Evolutionary conservation across 192 early-diverging fungal genomes (phyloP), one percentile per base, ranked within the genome.

Genomic region (Phlyctochytrium planicorne): DNA sequence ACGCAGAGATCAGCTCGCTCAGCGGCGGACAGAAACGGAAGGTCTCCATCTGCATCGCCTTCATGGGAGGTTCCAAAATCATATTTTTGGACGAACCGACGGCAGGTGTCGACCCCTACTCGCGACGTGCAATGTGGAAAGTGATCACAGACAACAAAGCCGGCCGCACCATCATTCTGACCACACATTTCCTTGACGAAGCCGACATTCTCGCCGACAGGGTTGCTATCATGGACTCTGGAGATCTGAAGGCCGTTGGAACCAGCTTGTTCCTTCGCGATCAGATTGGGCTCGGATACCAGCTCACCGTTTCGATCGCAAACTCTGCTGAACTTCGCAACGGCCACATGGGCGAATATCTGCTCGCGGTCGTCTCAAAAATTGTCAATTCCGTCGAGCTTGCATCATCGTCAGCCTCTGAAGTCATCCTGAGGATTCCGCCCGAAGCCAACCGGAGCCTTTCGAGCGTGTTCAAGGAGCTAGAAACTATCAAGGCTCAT

Each of bases 161-260:
- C 0, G 72, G 78, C 20, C 64, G 83, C 0, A 72, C 79, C 10
- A 77, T 88, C 30, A 55, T 90, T 14, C 53, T 90, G 47, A 89
- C 88, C 0, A 89, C 86, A 0, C 88, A 89, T 63, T 75, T 70
- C 32, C 75, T 89, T 82, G 88, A 89, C 34, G 88, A 89, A 60
- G 88, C 88, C 29, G 88, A 89, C 34, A 71, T 71, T 10, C 66
- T 83, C 10, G 56, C 63, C 25, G 81, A 83, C 66, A 69, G 77
- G 1, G 76, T 87, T 29, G 78, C 76, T 3, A 82, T 89, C 61
- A 53, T 89, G 34, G 63, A 57, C 0, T 52, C 66, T 2, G 88
- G 88, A 25, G 27, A 78, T 34, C 59, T 90, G 0, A 71, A 80
- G 53, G 79, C 76, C 3, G 36, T 74, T 17, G 88, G 88, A 20